Evolutionary conservation across 2,329 filamentous ascomycete genomes (phyloP), one percentile per base, ranked within the genome.

Genomic region (Colletotrichum somersetense): DNA sequence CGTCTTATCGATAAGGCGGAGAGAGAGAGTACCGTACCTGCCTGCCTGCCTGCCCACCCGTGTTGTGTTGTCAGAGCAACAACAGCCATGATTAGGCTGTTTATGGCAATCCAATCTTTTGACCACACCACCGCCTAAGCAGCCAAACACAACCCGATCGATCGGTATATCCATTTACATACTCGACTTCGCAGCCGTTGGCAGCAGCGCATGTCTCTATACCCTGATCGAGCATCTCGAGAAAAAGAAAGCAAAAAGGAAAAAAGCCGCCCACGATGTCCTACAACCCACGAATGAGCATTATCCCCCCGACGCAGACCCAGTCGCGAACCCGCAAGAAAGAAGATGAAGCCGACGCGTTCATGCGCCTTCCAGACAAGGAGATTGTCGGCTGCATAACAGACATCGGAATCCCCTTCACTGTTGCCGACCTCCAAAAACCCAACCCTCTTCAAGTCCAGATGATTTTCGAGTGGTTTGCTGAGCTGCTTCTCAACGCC

Each of bases 321-420:
- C 84, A 86, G 67, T 84, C 84, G 75, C 87, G 87, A 40, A 81
- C 84, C 70, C 86, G 88, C 77, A 89, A 88, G 78, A 89, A 89
- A 78, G 88, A 89, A 75, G 88, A 90, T 42, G 86, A 89, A 68
- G 85, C 87, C 65, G 87, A 89, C 78, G 87, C 88, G 66, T 87
- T 89, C 76, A 89, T 90, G 84, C 85, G 87, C 66, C 84, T 91
- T 68, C 85, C 88, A 10, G 90, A 91, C 80, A 87, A 87, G 78
- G 96, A 99, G 81, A 98, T 99, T 73, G 96, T 96, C 76, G 95
- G 93, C 80, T 99, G 96, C 82, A 98, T 99, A 84, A 96, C 92
- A 78, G 96, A 98, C 81, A 97, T 98, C 78, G 96, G 96, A 71
- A 95, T 98, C 77, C 91, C 90, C 38, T 98, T 98, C 82, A 93